These are phyloP conservation scores for Sungouiozyma ichnusensis DNA, from an alignment of 805 yeast species.

Conservation along the genomic window DNA sequence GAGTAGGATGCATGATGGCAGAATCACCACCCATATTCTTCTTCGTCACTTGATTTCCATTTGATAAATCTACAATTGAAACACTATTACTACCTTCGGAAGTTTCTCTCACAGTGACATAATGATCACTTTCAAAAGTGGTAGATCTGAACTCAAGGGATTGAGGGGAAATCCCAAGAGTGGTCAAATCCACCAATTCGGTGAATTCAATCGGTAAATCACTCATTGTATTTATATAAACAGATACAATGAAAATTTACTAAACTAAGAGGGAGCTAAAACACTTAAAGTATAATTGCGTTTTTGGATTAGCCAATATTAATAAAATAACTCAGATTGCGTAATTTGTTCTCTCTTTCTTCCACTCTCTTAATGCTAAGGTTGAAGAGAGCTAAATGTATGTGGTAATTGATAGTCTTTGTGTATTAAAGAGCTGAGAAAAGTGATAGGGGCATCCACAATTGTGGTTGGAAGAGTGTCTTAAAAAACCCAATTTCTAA, in stretches of 20 bases:
- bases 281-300: too few relatives aligned
- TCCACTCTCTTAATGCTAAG: not conserved
- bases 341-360: too few relatives aligned
- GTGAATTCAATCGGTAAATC: conserved; percentile 96
- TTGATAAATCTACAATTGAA: conserved; percentile 78
- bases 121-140: conserved; percentile 86
- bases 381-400: not conserved
- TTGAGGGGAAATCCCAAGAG: conserved; percentile 74
- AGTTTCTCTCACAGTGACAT: conserved; percentile 70
- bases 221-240: conserved; percentile 17
- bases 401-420: not conserved
- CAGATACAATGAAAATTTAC: not conserved
- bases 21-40: conserved; percentile 96
- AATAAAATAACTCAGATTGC: too few relatives aligned
- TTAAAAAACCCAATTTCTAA: too few relatives aligned
- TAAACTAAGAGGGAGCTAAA: not conserved
- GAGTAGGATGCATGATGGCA: conserved; percentile 91
- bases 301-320: too few relatives aligned
- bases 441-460: not conserved
- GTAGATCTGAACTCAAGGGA: conserved; percentile 88
- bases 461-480: not conserved
- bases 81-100: conserved; percentile 58
- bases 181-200: conserved; percentile 81
- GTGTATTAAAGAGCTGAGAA: not conserved
- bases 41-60: conserved; percentile 69